Percentiles rank a stretch among this genome's conserved stretches.
phyloP scores from a whole-genome alignment of 306 rosid genomes.

The Cyclanthera cordifolia region DNA sequence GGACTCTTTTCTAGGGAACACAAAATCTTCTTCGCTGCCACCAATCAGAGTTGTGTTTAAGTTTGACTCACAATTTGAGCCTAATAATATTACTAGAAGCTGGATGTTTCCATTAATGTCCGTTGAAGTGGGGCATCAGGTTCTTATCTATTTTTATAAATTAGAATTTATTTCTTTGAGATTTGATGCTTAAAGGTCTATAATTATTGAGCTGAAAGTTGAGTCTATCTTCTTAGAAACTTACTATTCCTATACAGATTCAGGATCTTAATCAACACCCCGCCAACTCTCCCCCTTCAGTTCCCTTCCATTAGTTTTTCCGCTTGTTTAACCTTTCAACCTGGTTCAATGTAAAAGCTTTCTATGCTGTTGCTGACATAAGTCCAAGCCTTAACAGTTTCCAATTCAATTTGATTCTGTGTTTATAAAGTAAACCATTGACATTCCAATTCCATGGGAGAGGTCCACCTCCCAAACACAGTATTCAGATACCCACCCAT shows the following conservation, averaged over 20 bases:
- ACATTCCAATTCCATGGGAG: slow-evolving; percentile 8
- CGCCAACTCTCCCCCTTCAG: not conserved
- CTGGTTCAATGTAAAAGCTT: not conserved
- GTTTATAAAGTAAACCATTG: slow-evolving; percentile 5
- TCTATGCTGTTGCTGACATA: slow-evolving; percentile 13
- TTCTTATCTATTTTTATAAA: slow-evolving; percentile 8
- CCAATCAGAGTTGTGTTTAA: not conserved
- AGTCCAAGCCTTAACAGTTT: not conserved
- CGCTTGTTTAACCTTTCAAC: not conserved
- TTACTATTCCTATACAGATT: slow-evolving; percentile 8
- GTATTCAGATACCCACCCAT: slow-evolving; percentile 11
- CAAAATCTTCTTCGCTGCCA: not conserved
- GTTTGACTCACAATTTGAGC: slow-evolving; percentile 1
- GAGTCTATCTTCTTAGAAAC: not conserved
- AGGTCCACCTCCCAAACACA: slow-evolving; percentile 1
- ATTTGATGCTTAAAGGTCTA: slow-evolving; percentile 13
- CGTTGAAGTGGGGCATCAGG: slow-evolving; percentile 14
- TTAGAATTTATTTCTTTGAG: slow-evolving; percentile 8
- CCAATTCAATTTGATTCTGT: not conserved
- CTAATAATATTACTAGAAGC: not conserved
- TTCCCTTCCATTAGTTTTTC: not conserved
- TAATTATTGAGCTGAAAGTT: slow-evolving; percentile 9
- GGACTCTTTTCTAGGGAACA: slow-evolving; percentile 6
- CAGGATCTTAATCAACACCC: slow-evolving; percentile 9
- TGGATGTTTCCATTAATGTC: not conserved